A percentile compares a stretch with the other conserved stretches of the same genome.
Conservation (phyloP, 345 rosid genomes). For the Linum lewisii region DNA sequence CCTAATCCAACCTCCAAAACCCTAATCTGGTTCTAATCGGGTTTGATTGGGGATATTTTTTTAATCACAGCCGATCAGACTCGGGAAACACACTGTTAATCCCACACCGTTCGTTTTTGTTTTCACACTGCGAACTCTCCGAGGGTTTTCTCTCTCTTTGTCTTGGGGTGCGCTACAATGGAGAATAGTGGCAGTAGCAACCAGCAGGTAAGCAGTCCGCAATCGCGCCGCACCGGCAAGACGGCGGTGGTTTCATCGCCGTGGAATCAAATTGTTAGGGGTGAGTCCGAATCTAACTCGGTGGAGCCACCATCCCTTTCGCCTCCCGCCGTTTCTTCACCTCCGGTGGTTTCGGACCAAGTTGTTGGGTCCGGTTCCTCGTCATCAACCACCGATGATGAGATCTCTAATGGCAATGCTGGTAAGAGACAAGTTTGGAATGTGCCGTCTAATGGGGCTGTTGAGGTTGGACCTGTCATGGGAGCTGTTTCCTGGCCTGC, state of each 20-base stretch:
- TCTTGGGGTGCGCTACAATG: no score
- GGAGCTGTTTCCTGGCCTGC: constrained; percentile 63
- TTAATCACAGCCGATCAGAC: no score
- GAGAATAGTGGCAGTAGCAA: background rate
- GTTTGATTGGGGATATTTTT: no score
- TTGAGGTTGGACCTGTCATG: constrained; percentile 45
- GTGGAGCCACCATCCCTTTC: background rate
- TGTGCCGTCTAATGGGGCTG: constrained; percentile 47
- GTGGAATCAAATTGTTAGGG: constrained; percentile 41
- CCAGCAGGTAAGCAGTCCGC: constrained; percentile 13
- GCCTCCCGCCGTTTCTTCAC: constrained; percentile 13
- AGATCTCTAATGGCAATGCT: constrained; percentile 33
- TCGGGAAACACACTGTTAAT: no score
- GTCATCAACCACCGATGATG: constrained; percentile 23
- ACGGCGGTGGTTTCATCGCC: constrained; percentile 19
- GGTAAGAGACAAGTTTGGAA: constrained; percentile 71
- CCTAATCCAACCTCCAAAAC: no score
- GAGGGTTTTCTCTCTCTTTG: no score
- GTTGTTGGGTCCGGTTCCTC: constrained; percentile 5
- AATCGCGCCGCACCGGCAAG: constrained; percentile 12
- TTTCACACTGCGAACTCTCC: no score
- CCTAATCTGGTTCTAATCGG: no score
- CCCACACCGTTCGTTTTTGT: no score
- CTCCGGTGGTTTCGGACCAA: constrained; percentile 16
- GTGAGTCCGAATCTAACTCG: constrained; percentile 24